Percentiles rank a stretch among this genome's conserved stretches.
Conservation (phyloP, 2,329 filamentous ascomycete species). For the Fusarium sacchari region DNA sequence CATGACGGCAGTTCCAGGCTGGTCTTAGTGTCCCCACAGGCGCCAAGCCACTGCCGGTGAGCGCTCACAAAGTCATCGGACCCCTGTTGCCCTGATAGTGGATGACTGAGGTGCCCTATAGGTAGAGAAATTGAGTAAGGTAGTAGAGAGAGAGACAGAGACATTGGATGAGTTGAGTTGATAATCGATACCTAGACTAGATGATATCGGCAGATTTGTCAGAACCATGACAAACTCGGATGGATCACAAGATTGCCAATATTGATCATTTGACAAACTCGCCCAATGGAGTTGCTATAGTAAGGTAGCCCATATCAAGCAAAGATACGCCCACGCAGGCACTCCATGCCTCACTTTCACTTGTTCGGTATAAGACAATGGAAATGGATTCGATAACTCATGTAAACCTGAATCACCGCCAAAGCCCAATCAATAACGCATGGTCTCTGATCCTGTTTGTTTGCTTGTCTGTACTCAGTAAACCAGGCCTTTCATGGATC, state of each 20-base stretch:
- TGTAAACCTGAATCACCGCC: slow-evolving; percentile 1
- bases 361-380: not conserved
- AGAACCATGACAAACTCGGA: not conserved
- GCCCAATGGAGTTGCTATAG: not conserved
- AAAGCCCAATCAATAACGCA: not conserved
- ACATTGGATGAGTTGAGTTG: not conserved
- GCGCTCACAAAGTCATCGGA: slow-evolving; percentile 10
- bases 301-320: not conserved
- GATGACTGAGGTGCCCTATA: not conserved
- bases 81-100: slow-evolving; percentile 16
- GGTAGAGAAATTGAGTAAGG: not conserved
- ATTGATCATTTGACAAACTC: not conserved
- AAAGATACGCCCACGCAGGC: not conserved
- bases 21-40: slow-evolving; percentile 12
- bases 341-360: not conserved
- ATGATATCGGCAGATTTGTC: not conserved
- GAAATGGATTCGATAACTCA: not conserved
- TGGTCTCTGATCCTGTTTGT: not conserved
- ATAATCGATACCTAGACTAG: not conserved
- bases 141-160: not conserved
- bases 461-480: not conserved
- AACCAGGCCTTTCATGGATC: not conserved
- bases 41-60: slow-evolving; percentile 31
- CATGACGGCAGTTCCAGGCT: slow-evolving; percentile 22
- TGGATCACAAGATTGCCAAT: not conserved